phyloP scores from a whole-genome alignment of 2,329 filamentous ascomycete genomes.

The Fonsecaea erecta region DNA sequence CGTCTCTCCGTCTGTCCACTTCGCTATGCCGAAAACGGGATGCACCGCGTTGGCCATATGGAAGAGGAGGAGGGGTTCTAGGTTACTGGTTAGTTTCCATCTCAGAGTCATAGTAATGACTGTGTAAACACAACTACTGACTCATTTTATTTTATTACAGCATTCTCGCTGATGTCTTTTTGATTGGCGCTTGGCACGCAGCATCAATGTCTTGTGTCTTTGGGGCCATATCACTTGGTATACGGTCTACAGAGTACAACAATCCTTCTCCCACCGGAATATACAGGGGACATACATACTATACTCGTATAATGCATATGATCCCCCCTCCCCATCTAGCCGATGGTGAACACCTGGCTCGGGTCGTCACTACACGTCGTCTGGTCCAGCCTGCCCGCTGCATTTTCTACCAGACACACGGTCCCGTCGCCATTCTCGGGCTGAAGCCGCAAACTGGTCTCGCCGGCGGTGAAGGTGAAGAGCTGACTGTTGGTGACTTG shows the following conservation, averaged over 20 bases:
- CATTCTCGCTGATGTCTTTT: too few relatives aligned
- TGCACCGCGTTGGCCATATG: not conserved
- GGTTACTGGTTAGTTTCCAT: not conserved
- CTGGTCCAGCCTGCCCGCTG: conserved; percentile 24
- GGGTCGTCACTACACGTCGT: conserved; percentile 22
- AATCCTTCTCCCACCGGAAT: too few relatives aligned
- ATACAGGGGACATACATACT: too few relatives aligned
- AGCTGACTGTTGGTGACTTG: conserved; percentile 25
- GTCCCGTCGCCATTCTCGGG: conserved; percentile 22
- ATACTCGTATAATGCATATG: not conserved
- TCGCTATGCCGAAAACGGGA: not conserved
- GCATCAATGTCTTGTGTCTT: too few relatives aligned
- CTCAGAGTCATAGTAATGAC: not conserved
- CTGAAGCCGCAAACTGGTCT: conserved; percentile 23
- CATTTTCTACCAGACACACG: conserved; percentile 18
- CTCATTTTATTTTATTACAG: too few relatives aligned
- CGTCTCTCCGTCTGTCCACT: not conserved
- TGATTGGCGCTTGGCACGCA: too few relatives aligned
- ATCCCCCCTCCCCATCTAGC: not conserved
- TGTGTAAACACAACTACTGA: not conserved
- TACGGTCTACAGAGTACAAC: too few relatives aligned
- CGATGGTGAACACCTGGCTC: conserved; percentile 24
- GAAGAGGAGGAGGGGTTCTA: not conserved
- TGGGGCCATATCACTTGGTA: too few relatives aligned
- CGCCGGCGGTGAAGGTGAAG: conserved; percentile 18